Percentiles rank a stretch among this genome's conserved stretches.
Evolutionary conservation across 495 filamentous ascomycete species (phyloP).

Genomic region (Penicillium steckii): DNA sequence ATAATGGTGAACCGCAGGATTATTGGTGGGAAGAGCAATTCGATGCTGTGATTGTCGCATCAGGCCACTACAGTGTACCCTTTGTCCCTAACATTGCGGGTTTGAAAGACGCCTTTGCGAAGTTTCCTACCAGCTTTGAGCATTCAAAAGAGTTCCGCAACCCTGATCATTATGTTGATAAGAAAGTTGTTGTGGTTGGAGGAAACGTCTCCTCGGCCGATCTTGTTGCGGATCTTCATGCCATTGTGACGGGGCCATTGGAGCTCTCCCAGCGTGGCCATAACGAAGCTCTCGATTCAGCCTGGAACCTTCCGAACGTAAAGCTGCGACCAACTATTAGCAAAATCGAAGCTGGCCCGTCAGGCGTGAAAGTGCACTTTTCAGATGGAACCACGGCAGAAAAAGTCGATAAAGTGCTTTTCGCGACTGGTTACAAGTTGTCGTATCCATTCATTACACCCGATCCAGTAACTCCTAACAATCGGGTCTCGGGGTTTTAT

Average conservation of each 20-base stretch:
- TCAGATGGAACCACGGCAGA: constrained; percentile 34
- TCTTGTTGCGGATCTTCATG: constrained; percentile 26
- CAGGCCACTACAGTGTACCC: constrained; percentile 70
- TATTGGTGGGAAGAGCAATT: constrained; percentile 35
- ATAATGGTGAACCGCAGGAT: constrained; percentile 9
- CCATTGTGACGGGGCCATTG: constrained; percentile 20
- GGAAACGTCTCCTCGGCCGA: constrained; percentile 31
- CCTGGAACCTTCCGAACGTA: constrained; percentile 26
- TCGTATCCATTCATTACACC: constrained; percentile 41
- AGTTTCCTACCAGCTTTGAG: constrained; percentile 19
- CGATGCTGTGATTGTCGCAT: constrained; percentile 75
- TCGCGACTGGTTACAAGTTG: constrained; percentile 51
- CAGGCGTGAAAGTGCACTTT: constrained; percentile 22
- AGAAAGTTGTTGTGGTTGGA: constrained; percentile 30
- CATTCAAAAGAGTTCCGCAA: constrained; percentile 29
- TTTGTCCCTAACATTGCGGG: constrained; percentile 56
- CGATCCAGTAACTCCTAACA: constrained; percentile 24
- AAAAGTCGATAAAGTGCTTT: constrained; percentile 50
- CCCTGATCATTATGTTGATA: constrained; percentile 26
- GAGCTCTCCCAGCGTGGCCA: constrained; percentile 21
- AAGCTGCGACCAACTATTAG: constrained; percentile 17
- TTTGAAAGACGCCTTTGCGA: constrained; percentile 6
- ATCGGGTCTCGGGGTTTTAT: constrained; percentile 28
- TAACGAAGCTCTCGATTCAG: constrained; percentile 19
- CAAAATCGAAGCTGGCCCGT: background rate